Percentiles rank a stretch among this genome's conserved stretches.
These are phyloP conservation scores for Violaceomyces palustris DNA, from an alignment of 1,284 basidiomycete genomes.

Conservation along the genomic window DNA sequence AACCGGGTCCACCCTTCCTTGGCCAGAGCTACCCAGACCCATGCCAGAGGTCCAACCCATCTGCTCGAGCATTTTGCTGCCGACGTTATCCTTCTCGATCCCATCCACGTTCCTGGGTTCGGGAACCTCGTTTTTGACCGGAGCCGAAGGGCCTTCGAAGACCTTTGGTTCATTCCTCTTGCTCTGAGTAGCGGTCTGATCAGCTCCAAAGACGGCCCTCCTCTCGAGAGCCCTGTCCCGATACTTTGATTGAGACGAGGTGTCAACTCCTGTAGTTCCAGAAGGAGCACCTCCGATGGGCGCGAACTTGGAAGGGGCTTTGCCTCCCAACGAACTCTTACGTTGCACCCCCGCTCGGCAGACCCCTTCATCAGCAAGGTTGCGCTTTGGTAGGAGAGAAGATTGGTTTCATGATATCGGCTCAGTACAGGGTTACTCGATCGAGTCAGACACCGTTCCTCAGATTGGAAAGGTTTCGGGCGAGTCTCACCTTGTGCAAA, in stretches of 20 bases:
- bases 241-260: slow-evolving; percentile 1
- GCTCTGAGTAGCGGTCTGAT: slow-evolving; percentile 1
- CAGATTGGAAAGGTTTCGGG: no score
- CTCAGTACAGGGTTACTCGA: no score
- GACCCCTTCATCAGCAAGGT: no score
- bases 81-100: slow-evolving; percentile 20
- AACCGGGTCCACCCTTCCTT: slow-evolving; percentile 16
- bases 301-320: not conserved
- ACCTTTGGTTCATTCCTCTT: not conserved
- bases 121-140: not conserved
- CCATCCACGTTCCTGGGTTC: slow-evolving; percentile 7
- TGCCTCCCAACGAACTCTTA: no score
- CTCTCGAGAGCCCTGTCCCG: slow-evolving; percentile 29
- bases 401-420: no score
- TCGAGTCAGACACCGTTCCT: no score
- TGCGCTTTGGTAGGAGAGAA: no score
- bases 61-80: slow-evolving; percentile 21
- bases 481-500: slow-evolving; percentile 13
- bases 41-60: slow-evolving; percentile 31
- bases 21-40: slow-evolving; percentile 10
- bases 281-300: not conserved
- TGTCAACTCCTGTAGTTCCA: no score
- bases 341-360: not conserved
- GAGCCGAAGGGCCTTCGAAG: slow-evolving; percentile 8
- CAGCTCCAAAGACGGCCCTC: slow-evolving; percentile 27